A percentile compares a stretch with the other conserved stretches of the same genome.
Evolutionary conservation across 2,329 filamentous ascomycete species (phyloP).

Genomic region (Dothidotthia symphoricarpi): DNA sequence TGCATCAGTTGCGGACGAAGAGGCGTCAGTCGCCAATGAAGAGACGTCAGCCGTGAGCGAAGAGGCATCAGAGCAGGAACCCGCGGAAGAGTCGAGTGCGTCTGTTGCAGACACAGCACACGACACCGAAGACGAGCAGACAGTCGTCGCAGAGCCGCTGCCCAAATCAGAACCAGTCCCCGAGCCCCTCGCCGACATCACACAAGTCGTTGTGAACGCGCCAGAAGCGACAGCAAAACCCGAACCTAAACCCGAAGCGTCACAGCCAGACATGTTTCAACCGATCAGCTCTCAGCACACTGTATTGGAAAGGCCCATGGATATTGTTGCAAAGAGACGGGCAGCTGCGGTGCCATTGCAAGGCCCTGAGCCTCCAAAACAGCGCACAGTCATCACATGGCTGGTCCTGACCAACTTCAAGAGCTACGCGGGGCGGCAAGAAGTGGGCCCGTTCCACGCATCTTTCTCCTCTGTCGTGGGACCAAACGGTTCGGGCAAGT

Average conservation of each 20-base stretch:
- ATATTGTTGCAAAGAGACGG: slow-evolving; percentile 86
- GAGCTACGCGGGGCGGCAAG: slow-evolving; percentile 92
- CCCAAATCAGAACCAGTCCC: slow-evolving; percentile 21
- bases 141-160: slow-evolving; percentile 10
- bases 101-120: slow-evolving; percentile 58
- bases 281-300: slow-evolving; percentile 69
- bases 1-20: not conserved
- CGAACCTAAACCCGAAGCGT: slow-evolving; percentile 58
- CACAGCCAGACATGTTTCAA: slow-evolving; percentile 41
- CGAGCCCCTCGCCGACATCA: slow-evolving; percentile 64
- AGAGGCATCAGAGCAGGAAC: slow-evolving; percentile 42
- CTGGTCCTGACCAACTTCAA: slow-evolving; percentile 96
- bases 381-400: slow-evolving; percentile 89
- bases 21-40: slow-evolving; percentile 52
- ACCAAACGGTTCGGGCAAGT: slow-evolving; percentile 96
- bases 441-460: slow-evolving; percentile 93
- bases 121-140: slow-evolving; percentile 61
- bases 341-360: slow-evolving; percentile 61
- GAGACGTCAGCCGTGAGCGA: slow-evolving; percentile 43
- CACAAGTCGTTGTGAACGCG: slow-evolving; percentile 62
- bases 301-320: slow-evolving; percentile 83
- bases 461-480: slow-evolving; percentile 98
- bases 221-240: slow-evolving; percentile 8
- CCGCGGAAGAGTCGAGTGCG: no score
- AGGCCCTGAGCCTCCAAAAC: slow-evolving; percentile 73